These are phyloP conservation scores for Dryas integrifolia DNA, from an alignment of 331 rosid species.

Conservation along the genomic window DNA sequence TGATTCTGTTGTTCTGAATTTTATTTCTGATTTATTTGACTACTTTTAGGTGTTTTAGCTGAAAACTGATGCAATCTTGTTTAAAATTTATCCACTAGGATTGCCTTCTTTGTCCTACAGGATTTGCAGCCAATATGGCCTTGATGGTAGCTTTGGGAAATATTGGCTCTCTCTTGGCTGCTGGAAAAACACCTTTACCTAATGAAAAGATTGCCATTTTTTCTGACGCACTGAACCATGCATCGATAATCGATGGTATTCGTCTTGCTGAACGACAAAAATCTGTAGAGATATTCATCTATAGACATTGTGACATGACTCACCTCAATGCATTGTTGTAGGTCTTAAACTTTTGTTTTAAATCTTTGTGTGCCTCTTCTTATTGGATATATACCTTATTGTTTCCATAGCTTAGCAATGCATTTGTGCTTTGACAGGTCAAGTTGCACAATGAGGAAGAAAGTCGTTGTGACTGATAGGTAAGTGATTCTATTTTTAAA, in stretches of 20 bases:
- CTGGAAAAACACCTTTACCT: slow-evolving; percentile 46
- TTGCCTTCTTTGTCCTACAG: slow-evolving; percentile 99
- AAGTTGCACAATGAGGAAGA: slow-evolving; percentile 60
- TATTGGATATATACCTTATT: slow-evolving; percentile 20
- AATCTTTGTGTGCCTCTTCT: slow-evolving; percentile 4
- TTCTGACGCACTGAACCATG: slow-evolving; percentile 90
- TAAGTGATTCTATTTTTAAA: slow-evolving; percentile 29
- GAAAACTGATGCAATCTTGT: slow-evolving; percentile 44
- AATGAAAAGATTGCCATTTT: slow-evolving; percentile 72
- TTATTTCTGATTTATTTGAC: neutral
- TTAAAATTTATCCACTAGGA: slow-evolving; percentile 70
- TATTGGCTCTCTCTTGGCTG: slow-evolving; percentile 65
- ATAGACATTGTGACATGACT: slow-evolving; percentile 87
- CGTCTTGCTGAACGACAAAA: slow-evolving; percentile 80
- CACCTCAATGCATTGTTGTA: slow-evolving; percentile 79
- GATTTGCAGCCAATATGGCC: slow-evolving; percentile 98
- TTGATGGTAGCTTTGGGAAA: slow-evolving; percentile 81
- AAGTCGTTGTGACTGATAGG: slow-evolving; percentile 94
- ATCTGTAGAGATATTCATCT: slow-evolving; percentile 64
- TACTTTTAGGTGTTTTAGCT: slow-evolving; percentile 10
- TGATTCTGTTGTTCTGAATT: slow-evolving; percentile 3
- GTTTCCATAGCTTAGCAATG: slow-evolving; percentile 17
- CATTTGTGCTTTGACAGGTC: slow-evolving; percentile 51
- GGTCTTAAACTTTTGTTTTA: slow-evolving; percentile 45
- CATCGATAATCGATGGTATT: slow-evolving; percentile 93